Conservation (phyloP, 768 basidiomycete genomes). For the Podaxis rugospora region DNA sequence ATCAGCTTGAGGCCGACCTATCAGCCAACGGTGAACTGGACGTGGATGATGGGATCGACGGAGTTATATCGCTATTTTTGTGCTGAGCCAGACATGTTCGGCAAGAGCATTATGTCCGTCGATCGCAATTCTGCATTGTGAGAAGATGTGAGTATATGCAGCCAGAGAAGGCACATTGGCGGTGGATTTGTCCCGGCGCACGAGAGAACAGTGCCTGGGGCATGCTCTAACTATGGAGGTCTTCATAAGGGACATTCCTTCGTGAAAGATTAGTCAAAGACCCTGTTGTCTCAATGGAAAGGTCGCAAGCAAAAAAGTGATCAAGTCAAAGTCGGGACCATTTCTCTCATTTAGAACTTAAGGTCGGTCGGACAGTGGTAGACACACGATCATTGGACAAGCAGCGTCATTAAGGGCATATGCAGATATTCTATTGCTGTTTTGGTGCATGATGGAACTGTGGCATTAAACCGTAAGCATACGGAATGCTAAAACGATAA, state of each 20-base stretch:
- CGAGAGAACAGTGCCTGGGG: background rate
- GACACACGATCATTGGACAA: background rate
- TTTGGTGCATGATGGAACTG: slow-evolving; percentile 56
- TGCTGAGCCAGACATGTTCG: background rate
- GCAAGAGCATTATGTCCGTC: background rate
- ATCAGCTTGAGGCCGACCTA: background rate
- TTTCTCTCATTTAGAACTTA: background rate
- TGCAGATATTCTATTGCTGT: slow-evolving; percentile 22
- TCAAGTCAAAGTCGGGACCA: background rate
- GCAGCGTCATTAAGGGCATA: background rate
- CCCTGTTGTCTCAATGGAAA: background rate
- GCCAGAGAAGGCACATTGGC: background rate
- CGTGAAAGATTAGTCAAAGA: background rate
- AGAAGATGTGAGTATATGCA: background rate
- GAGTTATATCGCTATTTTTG: background rate
- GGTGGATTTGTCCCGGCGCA: background rate
- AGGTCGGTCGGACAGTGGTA: background rate
- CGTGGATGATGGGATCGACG: background rate
- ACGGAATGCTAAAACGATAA: background rate
- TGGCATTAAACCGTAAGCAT: background rate
- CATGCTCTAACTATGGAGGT: background rate
- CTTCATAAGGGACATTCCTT: background rate
- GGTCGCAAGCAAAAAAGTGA: background rate
- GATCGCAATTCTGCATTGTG: background rate
- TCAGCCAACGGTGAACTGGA: background rate